These are phyloP conservation scores for Echinosophora koreensis DNA, from an alignment of 306 rosid species.

Conservation along the genomic window DNA sequence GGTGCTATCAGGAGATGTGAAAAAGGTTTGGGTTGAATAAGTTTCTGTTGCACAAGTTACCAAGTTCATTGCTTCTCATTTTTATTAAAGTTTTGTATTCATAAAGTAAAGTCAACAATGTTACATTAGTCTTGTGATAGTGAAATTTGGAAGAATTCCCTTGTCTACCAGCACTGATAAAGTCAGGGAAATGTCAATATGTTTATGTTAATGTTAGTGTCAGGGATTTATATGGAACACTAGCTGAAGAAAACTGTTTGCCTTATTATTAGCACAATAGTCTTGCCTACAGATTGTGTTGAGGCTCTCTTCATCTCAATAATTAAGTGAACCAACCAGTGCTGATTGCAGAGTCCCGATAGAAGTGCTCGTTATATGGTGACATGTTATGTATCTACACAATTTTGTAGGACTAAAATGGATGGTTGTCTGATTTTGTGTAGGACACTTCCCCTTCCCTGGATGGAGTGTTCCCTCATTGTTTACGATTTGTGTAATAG, in stretches of 20 bases:
- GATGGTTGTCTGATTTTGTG: slow-evolving; percentile 4
- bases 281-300: slow-evolving; percentile 37
- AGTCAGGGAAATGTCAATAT: slow-evolving; percentile 27
- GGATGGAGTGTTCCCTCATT: background rate
- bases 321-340: slow-evolving; percentile 34
- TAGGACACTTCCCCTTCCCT: background rate
- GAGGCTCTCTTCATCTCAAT: slow-evolving; percentile 18
- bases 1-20: slow-evolving; percentile 64
- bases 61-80: slow-evolving; percentile 34
- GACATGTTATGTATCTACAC: slow-evolving; percentile 11
- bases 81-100: slow-evolving; percentile 15
- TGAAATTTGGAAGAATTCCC: slow-evolving; percentile 22
- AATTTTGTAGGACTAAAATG: slow-evolving; percentile 22
- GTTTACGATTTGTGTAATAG: slow-evolving; percentile 4
- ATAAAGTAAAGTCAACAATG: slow-evolving; percentile 1
- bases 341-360: slow-evolving; percentile 25
- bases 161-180: slow-evolving; percentile 12
- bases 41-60: slow-evolving; percentile 31
- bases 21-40: slow-evolving; percentile 61
- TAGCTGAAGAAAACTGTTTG: slow-evolving; percentile 22
- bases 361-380: background rate
- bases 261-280: slow-evolving; percentile 24
- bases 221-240: slow-evolving; percentile 26
- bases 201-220: slow-evolving; percentile 1
- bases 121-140: slow-evolving; percentile 34